Conservation (phyloP, 2,329 filamentous ascomycete genomes). For the Aspergillus sp. region DNA sequence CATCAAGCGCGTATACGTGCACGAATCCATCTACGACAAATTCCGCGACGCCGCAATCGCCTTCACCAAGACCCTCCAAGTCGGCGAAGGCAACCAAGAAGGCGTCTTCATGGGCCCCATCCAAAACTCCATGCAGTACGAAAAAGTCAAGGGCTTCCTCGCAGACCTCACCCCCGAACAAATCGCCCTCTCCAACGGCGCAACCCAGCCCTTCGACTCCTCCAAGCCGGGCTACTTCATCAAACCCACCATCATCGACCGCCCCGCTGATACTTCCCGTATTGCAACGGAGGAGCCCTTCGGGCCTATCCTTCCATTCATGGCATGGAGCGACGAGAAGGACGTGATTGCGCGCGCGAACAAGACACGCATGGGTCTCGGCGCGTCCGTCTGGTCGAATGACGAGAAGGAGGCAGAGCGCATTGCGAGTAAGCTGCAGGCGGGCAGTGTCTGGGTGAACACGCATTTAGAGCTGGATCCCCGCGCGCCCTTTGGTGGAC, state of each 20-base stretch:
- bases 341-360: constrained; percentile 61
- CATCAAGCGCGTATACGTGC: constrained; percentile 61
- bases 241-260: constrained; percentile 59
- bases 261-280: constrained; percentile 56
- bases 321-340: constrained; percentile 61
- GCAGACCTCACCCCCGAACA: constrained; percentile 56
- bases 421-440: constrained; percentile 56
- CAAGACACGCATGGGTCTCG: constrained; percentile 54
- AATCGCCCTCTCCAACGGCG: constrained; percentile 54
- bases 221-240: constrained; percentile 56
- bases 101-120: constrained; percentile 58
- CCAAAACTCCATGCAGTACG: constrained; percentile 66
- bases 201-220: constrained; percentile 37
- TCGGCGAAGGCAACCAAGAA: constrained; percentile 42
- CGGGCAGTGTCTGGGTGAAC: constrained; percentile 64
- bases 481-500: constrained; percentile 48
- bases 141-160: constrained; percentile 58
- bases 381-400: constrained; percentile 58
- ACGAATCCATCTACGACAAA: constrained; percentile 58
- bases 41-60: constrained; percentile 52
- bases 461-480: constrained; percentile 32
- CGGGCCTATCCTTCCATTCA: constrained; percentile 63
- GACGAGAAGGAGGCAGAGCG: constrained; percentile 53
- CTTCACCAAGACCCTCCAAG: constrained; percentile 44
- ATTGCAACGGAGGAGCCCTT: constrained; percentile 64